A percentile compares a stretch with the other conserved stretches of the same genome.
Conservation (phyloP, 2,329 filamentous ascomycete species). For the Penicillium verrucosum region DNA sequence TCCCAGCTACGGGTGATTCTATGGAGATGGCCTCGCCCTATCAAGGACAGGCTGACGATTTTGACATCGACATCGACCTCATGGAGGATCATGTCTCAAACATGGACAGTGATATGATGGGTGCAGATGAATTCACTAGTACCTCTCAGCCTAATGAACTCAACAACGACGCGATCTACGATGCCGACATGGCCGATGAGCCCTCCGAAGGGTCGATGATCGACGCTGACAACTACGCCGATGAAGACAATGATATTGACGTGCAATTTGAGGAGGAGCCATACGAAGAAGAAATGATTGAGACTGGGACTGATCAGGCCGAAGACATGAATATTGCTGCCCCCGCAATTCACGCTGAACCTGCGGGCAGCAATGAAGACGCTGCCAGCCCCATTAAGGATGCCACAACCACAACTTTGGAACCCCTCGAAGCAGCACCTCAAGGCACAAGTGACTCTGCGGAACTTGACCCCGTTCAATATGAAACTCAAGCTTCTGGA, state of each 20-base stretch:
- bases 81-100: constrained; percentile 57
- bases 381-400: constrained; percentile 4
- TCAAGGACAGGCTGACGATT: constrained; percentile 49
- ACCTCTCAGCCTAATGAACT: constrained; percentile 32
- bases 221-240: constrained; percentile 33
- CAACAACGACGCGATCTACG: constrained; percentile 30
- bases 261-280: constrained; percentile 31
- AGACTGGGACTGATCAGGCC: constrained; percentile 40
- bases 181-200: constrained; percentile 50
- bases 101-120: constrained; percentile 51
- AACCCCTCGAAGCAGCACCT: constrained; percentile 4
- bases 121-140: constrained; percentile 39
- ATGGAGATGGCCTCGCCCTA: constrained; percentile 45
- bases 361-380: constrained; percentile 4
- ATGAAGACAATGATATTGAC: constrained; percentile 29
- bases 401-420: constrained; percentile 3
- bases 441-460: background rate
- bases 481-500: background rate
- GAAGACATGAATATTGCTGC: constrained; percentile 34
- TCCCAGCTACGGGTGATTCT: constrained; percentile 40
- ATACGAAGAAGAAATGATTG: constrained; percentile 42
- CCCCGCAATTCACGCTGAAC: constrained; percentile 20
- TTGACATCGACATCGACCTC: constrained; percentile 58
- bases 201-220: constrained; percentile 39
- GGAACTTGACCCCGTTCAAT: background rate